phyloP scores from a whole-genome alignment of 192 early-diverging fungal genomes.

The Kappamyces sp. region DNA sequence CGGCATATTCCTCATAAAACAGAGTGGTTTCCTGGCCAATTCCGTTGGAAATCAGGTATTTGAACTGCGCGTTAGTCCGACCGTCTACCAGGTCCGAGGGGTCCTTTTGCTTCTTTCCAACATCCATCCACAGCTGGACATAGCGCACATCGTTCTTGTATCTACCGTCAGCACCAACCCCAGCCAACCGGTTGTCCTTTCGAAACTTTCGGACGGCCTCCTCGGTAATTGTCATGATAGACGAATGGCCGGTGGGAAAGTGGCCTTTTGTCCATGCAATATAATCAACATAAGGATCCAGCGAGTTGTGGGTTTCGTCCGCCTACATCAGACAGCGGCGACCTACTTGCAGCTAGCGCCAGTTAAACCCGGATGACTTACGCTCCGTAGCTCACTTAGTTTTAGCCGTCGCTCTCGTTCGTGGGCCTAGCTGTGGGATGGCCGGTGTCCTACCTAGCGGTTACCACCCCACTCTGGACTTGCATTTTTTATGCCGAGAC shows the following conservation, averaged over 20 bases:
- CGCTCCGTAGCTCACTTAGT: not conserved
- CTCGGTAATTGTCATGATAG: conserved; percentile 18
- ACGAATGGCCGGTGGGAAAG: conserved; percentile 24
- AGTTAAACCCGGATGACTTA: too few species aligned
- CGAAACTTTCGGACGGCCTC: conserved; percentile 26
- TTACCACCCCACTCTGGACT: not conserved
- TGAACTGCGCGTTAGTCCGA: conserved; percentile 33
- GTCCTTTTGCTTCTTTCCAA: conserved; percentile 36
- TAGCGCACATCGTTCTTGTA: conserved; percentile 44
- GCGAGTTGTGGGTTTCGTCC: conserved; percentile 25
- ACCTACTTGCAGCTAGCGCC: too few species aligned
- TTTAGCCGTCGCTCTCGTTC: not conserved
- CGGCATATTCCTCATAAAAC: conserved; percentile 76
- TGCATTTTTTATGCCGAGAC: not conserved
- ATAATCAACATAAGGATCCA: conserved; percentile 30
- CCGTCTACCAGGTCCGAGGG: conserved; percentile 46
- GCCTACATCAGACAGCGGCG: too few species aligned
- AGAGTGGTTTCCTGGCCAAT: conserved; percentile 62
- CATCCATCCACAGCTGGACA: conserved; percentile 59
- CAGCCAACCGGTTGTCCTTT: conserved; percentile 19
- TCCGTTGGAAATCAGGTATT: conserved; percentile 61
- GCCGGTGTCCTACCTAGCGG: not conserved
- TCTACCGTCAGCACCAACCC: not conserved
- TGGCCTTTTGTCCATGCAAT: conserved; percentile 31
- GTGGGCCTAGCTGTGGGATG: not conserved